A percentile compares a stretch with the other conserved stretches of the same genome.
These are phyloP conservation scores for Microcera coccophila DNA, from an alignment of 2,329 filamentous ascomycete genomes.

Conservation along the genomic window DNA sequence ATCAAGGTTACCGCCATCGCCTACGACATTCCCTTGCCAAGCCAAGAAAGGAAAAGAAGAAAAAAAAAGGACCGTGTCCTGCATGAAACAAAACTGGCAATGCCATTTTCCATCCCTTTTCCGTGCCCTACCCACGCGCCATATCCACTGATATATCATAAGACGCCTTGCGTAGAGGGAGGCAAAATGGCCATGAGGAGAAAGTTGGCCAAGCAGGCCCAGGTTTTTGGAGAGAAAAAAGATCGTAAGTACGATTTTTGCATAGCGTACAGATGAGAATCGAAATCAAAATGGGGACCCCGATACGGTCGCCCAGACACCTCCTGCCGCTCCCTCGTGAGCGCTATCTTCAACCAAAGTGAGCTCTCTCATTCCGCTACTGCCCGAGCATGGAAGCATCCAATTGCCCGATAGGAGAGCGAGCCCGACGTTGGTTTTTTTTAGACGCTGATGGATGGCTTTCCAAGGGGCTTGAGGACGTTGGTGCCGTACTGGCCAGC, in stretches of 20 bases:
- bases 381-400: conserved; percentile 7
- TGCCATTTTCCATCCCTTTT: conserved; percentile 8
- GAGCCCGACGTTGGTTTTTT: conserved; percentile 1
- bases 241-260: conserved; percentile 32
- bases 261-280: conserved; percentile 37
- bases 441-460: conserved; percentile 27
- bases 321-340: conserved; percentile 5
- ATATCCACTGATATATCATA: conserved; percentile 21
- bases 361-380: conserved; percentile 4
- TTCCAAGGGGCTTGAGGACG: conserved; percentile 40
- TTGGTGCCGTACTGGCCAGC: conserved; percentile 49
- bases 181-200: conserved; percentile 16
- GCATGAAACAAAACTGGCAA: conserved; percentile 16
- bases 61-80: conserved; percentile 4
- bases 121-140: conserved; percentile 21
- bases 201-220: conserved; percentile 21
- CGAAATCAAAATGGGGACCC: conserved; percentile 26
- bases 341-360: conserved; percentile 13
- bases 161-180: conserved; percentile 23
- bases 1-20: not conserved
- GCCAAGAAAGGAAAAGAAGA: conserved; percentile 23
- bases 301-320: conserved; percentile 15
- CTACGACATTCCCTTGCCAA: not conserved
- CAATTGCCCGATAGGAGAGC: conserved; percentile 11
- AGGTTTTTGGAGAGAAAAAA: conserved; percentile 26